These are phyloP conservation scores for Nitzschia putrida DNA, from an alignment of 108 stramenopile species.

Conservation along the genomic window DNA sequence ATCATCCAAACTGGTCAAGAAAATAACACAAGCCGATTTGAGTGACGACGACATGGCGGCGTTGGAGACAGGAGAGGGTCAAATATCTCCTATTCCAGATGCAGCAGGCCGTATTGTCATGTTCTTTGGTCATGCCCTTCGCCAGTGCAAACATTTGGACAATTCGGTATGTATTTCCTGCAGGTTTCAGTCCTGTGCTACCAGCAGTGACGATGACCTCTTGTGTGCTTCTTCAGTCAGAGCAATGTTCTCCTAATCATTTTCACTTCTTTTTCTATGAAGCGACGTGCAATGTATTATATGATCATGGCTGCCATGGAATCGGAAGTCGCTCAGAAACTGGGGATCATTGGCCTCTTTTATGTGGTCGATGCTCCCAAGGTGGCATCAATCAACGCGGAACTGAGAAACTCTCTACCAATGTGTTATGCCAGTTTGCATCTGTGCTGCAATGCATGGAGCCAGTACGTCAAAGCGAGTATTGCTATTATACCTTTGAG, in stretches of 20 bases:
- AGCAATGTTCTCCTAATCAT: neutral
- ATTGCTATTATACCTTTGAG: neutral
- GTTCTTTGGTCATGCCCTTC: slow-evolving; percentile 1
- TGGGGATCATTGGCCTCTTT: slow-evolving; percentile 5
- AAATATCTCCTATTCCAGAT: slow-evolving; percentile 20
- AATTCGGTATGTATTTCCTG: slow-evolving; percentile 7
- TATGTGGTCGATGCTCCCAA: neutral
- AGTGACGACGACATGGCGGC: slow-evolving; percentile 8
- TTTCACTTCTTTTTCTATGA: neutral
- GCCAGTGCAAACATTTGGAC: neutral
- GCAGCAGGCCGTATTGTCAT: slow-evolving; percentile 7
- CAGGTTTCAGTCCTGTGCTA: neutral
- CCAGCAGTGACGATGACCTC: too few species aligned
- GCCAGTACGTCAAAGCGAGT: neutral
- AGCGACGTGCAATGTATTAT: slow-evolving; percentile 16
- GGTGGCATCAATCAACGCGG: neutral
- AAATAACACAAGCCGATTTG: slow-evolving; percentile 9
- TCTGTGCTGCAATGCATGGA: slow-evolving; percentile 9
- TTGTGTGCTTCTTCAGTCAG: too few species aligned
- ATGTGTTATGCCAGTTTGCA: slow-evolving; percentile 16
- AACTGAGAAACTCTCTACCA: slow-evolving; percentile 4
- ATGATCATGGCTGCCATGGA: slow-evolving; percentile 25
- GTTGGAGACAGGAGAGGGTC: slow-evolving; percentile 1
- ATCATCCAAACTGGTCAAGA: slow-evolving; percentile 20
- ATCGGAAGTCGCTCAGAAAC: slow-evolving; percentile 5